A percentile compares a stretch with the other conserved stretches of the same genome.
Evolutionary conservation across 257 asterid genomes (phyloP).

Genomic region (Avicennia marina): DNA sequence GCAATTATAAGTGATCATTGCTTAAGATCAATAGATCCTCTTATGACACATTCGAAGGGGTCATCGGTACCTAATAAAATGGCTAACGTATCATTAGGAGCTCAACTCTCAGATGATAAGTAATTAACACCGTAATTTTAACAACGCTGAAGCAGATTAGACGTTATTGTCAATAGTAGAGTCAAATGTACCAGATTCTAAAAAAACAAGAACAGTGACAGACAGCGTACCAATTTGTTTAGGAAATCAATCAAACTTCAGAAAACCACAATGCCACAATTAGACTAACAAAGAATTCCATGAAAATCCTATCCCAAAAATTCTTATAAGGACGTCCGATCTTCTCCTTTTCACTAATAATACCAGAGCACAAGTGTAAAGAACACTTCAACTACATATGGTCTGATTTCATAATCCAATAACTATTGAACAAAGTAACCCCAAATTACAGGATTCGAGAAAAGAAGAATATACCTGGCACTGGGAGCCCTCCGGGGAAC

Average conservation of each 20-base stretch:
- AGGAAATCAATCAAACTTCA: constrained; percentile 9
- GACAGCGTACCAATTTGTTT: too few species aligned
- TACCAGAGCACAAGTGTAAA: constrained; percentile 2
- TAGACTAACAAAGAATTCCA: constrained; percentile 4
- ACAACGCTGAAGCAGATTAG: too few species aligned
- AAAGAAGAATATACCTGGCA: constrained; percentile 61
- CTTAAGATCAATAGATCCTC: not conserved
- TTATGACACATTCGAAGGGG: too few species aligned
- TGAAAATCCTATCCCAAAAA: constrained; percentile 4
- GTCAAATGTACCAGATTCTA: too few species aligned
- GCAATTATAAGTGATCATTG: not conserved
- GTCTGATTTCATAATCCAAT: constrained; percentile 7
- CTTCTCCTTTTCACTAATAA: constrained; percentile 4
- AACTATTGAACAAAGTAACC: not conserved
- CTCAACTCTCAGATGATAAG: too few species aligned
- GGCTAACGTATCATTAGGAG: too few species aligned
- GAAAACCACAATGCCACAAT: constrained; percentile 4
- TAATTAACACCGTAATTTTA: too few species aligned
- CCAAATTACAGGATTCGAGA: not conserved
- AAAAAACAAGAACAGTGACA: too few species aligned
- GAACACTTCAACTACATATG: not conserved
- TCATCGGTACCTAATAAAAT: too few species aligned
- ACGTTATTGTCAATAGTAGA: too few species aligned
- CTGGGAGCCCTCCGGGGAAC: constrained; percentile 91
- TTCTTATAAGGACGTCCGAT: constrained; percentile 5